A percentile compares a stretch with the other conserved stretches of the same genome.
Evolutionary conservation across 2,329 filamentous ascomycete species (phyloP).

Genomic region (Phaeosphaeria sp.): DNA sequence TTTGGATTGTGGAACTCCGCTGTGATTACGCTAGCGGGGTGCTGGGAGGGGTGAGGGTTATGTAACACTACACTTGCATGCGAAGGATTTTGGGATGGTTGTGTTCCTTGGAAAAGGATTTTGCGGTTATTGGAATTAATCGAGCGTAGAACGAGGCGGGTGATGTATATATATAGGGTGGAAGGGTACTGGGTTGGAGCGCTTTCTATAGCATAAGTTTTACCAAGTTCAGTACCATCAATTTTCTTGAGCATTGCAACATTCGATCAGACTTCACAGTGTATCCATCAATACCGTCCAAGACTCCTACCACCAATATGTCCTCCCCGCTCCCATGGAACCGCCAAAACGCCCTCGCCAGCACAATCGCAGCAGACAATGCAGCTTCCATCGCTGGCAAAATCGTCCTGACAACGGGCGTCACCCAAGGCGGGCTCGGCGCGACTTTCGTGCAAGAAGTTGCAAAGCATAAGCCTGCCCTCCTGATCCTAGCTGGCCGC

Average conservation of each 20-base stretch:
- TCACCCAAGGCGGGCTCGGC: slow-evolving; percentile 37
- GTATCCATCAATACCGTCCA: too few relatives aligned
- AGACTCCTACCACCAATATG: background rate
- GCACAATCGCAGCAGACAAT: slow-evolving; percentile 47
- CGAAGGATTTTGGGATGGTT: background rate
- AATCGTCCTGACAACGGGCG: slow-evolving; percentile 62
- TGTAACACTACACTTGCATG: background rate
- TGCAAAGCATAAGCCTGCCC: slow-evolving; percentile 32
- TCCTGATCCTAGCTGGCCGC: slow-evolving; percentile 50
- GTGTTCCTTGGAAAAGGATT: background rate
- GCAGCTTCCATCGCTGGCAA: slow-evolving; percentile 51
- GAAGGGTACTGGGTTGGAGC: too few relatives aligned
- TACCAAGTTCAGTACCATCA: too few relatives aligned
- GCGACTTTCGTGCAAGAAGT: slow-evolving; percentile 35
- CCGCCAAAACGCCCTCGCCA: slow-evolving; percentile 28
- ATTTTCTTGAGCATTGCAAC: too few relatives aligned
- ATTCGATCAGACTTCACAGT: too few relatives aligned
- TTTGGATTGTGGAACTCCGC: background rate
- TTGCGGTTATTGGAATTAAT: background rate
- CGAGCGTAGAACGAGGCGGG: too few relatives aligned
- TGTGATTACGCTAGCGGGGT: background rate
- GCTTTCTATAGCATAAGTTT: too few relatives aligned
- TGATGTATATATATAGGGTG: background rate
- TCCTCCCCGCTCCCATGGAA: slow-evolving; percentile 23
- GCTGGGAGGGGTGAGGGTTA: background rate